Conservation (phyloP, 2,329 filamentous ascomycete genomes). For the Beauveria asiatica region DNA sequence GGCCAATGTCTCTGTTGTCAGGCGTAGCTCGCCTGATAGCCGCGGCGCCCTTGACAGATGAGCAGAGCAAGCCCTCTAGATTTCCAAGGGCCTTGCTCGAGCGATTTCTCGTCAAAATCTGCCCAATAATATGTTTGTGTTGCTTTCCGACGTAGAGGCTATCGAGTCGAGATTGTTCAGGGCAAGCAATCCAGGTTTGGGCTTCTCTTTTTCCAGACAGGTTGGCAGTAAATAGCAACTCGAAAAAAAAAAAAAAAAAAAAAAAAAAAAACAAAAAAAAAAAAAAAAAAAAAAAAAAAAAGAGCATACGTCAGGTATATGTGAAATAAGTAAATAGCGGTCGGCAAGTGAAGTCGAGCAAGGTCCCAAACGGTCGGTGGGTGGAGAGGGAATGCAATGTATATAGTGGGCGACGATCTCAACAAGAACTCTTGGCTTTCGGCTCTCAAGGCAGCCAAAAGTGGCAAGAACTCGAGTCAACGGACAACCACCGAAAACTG, state of each 20-base stretch:
- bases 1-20: slow-evolving; percentile 8
- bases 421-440: slow-evolving; percentile 2
- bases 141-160: not conserved
- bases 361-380: not conserved
- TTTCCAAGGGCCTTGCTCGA: not conserved
- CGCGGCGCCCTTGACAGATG: not conserved
- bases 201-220: too few relatives aligned
- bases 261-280: not conserved
- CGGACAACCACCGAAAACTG: not conserved
- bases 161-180: not conserved
- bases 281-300: not conserved
- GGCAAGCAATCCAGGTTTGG: not conserved
- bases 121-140: not conserved
- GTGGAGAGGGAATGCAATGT: slow-evolving; percentile 7
- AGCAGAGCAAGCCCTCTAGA: not conserved
- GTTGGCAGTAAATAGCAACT: not conserved
- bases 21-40: not conserved
- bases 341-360: not conserved
- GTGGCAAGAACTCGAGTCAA: not conserved
- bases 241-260: not conserved
- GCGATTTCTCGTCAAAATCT: not conserved
- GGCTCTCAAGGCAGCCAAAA: not conserved
- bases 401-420: slow-evolving; percentile 11
- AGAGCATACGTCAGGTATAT: not conserved
- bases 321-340: not conserved